A percentile compares a stretch with the other conserved stretches of the same genome.
Conservation (phyloP, 192 early-diverging fungal genomes). For the Podochytrium sp. region DNA sequence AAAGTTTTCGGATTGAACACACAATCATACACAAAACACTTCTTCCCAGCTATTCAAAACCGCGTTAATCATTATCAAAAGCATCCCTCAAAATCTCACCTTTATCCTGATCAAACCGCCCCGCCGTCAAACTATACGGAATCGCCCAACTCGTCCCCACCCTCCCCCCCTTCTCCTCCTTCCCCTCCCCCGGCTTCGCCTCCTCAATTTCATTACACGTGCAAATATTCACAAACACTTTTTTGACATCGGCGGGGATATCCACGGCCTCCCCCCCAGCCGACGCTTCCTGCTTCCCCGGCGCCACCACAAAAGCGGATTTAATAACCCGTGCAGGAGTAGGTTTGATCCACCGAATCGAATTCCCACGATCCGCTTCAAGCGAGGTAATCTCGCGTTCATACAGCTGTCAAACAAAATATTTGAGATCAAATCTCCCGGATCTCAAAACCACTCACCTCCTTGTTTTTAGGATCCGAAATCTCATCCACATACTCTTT, state of each 20-base stretch:
- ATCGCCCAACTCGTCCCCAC: slow-evolving; percentile 54
- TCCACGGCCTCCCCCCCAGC: neutral
- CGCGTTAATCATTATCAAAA: neutral
- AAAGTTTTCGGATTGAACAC: slow-evolving; percentile 60
- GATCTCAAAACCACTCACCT: slow-evolving; percentile 28
- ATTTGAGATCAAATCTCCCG: neutral
- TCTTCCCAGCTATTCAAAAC: slow-evolving; percentile 35
- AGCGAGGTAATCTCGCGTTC: slow-evolving; percentile 54
- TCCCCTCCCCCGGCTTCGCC: slow-evolving; percentile 22
- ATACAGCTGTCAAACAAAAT: slow-evolving; percentile 42
- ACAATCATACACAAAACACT: slow-evolving; percentile 58
- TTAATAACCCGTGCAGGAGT: slow-evolving; percentile 51
- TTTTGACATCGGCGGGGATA: slow-evolving; percentile 32
- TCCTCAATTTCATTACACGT: slow-evolving; percentile 47
- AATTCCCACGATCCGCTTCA: slow-evolving; percentile 56
- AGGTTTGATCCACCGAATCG: slow-evolving; percentile 58
- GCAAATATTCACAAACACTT: slow-evolving; percentile 64
- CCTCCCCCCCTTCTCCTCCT: slow-evolving; percentile 7
- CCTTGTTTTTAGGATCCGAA: slow-evolving; percentile 57
- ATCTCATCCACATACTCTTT: slow-evolving; percentile 63
- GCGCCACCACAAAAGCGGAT: slow-evolving; percentile 32
- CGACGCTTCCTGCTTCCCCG: neutral
- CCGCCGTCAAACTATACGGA: slow-evolving; percentile 53
- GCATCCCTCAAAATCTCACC: slow-evolving; percentile 29
- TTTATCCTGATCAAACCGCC: slow-evolving; percentile 54